Percentiles rank a stretch among this genome's conserved stretches.
Evolutionary conservation across 208 protist genomes (phyloP).

Genomic region (Leishmania guyanensis): DNA sequence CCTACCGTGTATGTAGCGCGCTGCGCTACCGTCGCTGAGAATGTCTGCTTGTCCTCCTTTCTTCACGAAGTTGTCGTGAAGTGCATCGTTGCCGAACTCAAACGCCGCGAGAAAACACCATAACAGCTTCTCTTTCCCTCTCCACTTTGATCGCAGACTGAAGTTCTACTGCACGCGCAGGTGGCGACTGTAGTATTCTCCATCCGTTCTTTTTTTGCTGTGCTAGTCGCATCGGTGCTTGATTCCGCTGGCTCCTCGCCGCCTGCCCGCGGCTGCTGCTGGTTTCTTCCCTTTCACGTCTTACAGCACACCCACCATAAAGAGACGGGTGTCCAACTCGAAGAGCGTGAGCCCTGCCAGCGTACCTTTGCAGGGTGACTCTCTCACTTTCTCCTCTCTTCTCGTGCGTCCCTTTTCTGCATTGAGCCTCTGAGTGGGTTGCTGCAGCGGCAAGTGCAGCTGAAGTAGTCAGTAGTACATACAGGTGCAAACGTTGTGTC

Average conservation of each 20-base stretch:
- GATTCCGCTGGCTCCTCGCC: not conserved
- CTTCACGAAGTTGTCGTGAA: slow-evolving; percentile 28
- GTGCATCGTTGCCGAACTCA: slow-evolving; percentile 18
- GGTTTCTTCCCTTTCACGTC: not conserved
- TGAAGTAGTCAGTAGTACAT: not conserved
- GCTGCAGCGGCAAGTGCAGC: not conserved
- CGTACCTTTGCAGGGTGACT: not conserved
- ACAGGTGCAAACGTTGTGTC: not conserved
- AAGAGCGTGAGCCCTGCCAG: not conserved
- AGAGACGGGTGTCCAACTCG: not conserved
- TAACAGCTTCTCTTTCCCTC: not conserved
- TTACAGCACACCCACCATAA: not conserved
- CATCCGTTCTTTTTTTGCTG: not conserved
- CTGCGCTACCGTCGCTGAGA: slow-evolving; percentile 15
- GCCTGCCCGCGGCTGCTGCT: not conserved
- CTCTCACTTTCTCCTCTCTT: not conserved
- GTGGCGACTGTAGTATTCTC: not conserved
- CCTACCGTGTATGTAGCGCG: slow-evolving; percentile 20
- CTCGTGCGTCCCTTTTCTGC: not conserved
- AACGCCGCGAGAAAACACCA: slow-evolving; percentile 2
- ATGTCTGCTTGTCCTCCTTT: slow-evolving; percentile 13
- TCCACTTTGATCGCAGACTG: not conserved
- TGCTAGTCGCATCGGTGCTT: not conserved
- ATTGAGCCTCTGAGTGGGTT: not conserved
- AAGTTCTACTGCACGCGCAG: not conserved